Evolutionary conservation across 179 eudicot genomes (phyloP).

Genomic region (Spergularia azorica): DNA sequence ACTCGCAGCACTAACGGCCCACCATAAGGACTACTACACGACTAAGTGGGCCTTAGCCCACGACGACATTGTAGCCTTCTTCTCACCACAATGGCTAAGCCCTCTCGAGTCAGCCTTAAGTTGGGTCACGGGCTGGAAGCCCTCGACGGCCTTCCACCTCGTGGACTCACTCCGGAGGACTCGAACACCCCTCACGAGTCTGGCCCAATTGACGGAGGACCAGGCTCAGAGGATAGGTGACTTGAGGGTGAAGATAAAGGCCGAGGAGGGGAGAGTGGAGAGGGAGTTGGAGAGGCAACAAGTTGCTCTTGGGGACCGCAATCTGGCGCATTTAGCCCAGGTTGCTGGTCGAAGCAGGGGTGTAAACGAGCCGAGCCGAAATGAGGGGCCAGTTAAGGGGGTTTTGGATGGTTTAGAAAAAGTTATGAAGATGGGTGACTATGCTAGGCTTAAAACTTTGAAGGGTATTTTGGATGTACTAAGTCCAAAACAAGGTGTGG

Average conservation of each 20-base stretch:
- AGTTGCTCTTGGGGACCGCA: constrained; percentile 47
- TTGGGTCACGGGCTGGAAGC: constrained; percentile 92
- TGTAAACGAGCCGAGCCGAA: constrained; percentile 10
- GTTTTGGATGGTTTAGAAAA: constrained; percentile 50
- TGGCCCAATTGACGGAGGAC: constrained; percentile 45
- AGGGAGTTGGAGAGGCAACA: constrained; percentile 75
- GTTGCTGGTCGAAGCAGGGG: constrained; percentile 16
- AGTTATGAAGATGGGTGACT: constrained; percentile 68
- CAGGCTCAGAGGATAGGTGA: constrained; percentile 43
- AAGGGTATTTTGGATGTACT: constrained; percentile 65
- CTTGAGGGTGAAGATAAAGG: constrained; percentile 43
- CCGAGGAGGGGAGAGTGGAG: constrained; percentile 68
- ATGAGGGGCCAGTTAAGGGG: constrained; percentile 41
- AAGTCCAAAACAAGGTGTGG: constrained; percentile 49
- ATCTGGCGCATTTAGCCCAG: constrained; percentile 48
- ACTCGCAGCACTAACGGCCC: constrained; percentile 51
- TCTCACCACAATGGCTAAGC: constrained; percentile 54
- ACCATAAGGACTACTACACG: constrained; percentile 62
- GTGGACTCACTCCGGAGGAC: constrained; percentile 42
- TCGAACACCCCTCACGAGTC: constrained; percentile 35
- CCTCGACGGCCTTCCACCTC: constrained; percentile 48
- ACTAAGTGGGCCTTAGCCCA: constrained; percentile 69
- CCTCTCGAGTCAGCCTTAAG: constrained; percentile 51
- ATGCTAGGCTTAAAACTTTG: constrained; percentile 63
- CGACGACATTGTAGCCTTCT: constrained; percentile 59